Conservation (phyloP, 306 rosid species). For the Dalbergia cochinchinensis region DNA sequence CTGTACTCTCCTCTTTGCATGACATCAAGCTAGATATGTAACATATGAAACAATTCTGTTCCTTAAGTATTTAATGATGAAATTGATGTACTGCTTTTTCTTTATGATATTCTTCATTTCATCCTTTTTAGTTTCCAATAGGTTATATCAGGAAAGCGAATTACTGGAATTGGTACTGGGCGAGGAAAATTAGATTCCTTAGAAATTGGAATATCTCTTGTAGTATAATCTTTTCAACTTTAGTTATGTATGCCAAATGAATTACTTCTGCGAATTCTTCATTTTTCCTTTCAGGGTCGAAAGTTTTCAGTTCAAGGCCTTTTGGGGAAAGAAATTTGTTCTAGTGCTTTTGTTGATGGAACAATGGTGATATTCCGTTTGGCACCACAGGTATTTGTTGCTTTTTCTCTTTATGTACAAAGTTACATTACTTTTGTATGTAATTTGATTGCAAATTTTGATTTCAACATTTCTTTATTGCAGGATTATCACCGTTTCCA, state of each 20-base stretch:
- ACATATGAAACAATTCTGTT: slow-evolving; percentile 32
- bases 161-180: too few relatives aligned
- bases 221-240: slow-evolving; percentile 28
- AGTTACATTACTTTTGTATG: slow-evolving; percentile 20
- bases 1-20: background rate
- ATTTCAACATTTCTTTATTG: slow-evolving; percentile 39
- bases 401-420: slow-evolving; percentile 21
- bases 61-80: slow-evolving; percentile 15
- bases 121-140: background rate
- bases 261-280: slow-evolving; percentile 24
- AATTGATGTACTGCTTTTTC: slow-evolving; percentile 27
- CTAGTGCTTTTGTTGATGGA: slow-evolving; percentile 78
- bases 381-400: slow-evolving; percentile 90
- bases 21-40: slow-evolving; percentile 20
- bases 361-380: slow-evolving; percentile 90
- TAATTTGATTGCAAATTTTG: slow-evolving; percentile 32
- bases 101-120: slow-evolving; percentile 18
- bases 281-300: slow-evolving; percentile 68
- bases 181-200: background rate
- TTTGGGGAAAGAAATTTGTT: slow-evolving; percentile 72
- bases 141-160: too few relatives aligned
- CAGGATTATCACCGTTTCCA: slow-evolving; percentile 99
- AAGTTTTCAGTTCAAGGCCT: slow-evolving; percentile 95
- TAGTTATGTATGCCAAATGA: slow-evolving; percentile 24
- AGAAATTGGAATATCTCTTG: slow-evolving; percentile 1